A percentile compares a stretch with the other conserved stretches of the same genome.
Conservation (phyloP, 441 rosid species). For the Populus hybrid region DNA sequence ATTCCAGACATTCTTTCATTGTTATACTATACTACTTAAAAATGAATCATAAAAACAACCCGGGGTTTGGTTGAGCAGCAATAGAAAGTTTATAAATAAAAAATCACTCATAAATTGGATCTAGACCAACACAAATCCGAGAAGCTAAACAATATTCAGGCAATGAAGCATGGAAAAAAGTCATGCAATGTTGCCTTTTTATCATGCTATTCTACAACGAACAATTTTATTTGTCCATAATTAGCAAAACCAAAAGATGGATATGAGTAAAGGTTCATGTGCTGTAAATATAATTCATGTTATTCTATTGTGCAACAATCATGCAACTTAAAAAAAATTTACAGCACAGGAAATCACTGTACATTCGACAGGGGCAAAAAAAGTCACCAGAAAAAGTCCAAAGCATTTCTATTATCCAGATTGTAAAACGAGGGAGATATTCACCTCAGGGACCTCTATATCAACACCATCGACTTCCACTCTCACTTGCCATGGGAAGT, state of each 20-base stretch:
- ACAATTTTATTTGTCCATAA: neutral
- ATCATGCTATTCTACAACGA: neutral
- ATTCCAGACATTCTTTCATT: neutral
- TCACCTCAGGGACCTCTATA: conserved; percentile 95
- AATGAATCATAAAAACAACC: neutral
- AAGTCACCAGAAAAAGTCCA: neutral
- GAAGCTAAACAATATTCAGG: neutral
- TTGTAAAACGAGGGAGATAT: conserved; percentile 11
- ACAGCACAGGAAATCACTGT: neutral
- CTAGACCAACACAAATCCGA: neutral
- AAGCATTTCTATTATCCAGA: conserved; percentile 1
- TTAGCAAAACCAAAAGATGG: neutral
- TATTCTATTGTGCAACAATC: neutral
- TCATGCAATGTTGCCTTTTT: neutral
- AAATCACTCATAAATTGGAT: neutral
- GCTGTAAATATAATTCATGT: neutral
- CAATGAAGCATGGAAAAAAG: neutral
- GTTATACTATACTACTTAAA: neutral
- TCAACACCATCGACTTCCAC: conserved; percentile 94
- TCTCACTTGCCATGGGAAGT: conserved; percentile 91
- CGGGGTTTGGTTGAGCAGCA: neutral
- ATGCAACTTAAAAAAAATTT: neutral
- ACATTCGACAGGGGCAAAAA: neutral
- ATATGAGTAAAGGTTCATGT: neutral
- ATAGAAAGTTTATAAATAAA: neutral